Base-by-base conservation (phyloP, 768 basidiomycete species). In the Russula ochroleuca region DNA sequence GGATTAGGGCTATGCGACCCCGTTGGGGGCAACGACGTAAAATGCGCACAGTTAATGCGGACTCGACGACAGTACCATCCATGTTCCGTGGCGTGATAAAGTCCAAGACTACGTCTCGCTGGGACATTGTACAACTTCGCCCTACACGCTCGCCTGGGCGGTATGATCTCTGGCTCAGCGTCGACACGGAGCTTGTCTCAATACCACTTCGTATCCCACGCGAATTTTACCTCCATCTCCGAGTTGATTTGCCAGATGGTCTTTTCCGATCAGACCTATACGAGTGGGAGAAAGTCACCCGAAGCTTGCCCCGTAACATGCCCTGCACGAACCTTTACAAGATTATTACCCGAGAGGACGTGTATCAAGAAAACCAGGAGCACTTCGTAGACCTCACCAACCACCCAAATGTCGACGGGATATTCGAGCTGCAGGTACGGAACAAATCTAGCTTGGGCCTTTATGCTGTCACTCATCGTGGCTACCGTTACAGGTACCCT, bases 51-150 rank as follows among this genome's bases (percentile, higher is more conserved):
- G 66, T 62, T 17, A 70, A 65, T 31, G 67, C 74, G 54, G 70
- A 78, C 53, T 72, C 81, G 14, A 69, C 78, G 49, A 69, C 79
- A 64, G 77, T 87, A 50, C 88, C 93, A 7, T 79, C 85, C 0
- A 90, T 96, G 83, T 91, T 96, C 74, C 83, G 80, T 66, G 79
- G 80, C 61, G 78, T 79, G 52, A 81, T 81, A 47, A 77, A 84
- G 53, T 81, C 81, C 57, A 79, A 84, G 13, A 78, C 85, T 5
- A 84, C 81, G 57, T 80, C 85, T 54, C 82, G 85, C 54, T 98
- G 97, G 97, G 96, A 98, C 69, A 81, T 99, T 57, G 78, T 98
- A 3, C 97, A 98, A 70, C 86, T 99, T 65, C 85, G 92, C 35
- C 82, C 85, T 0, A 92, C 85, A 61, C 82, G 81, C 65, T 83